Conservation (phyloP, 371 early-diverging fungal species). For the Fennellomyces sp. region DNA sequence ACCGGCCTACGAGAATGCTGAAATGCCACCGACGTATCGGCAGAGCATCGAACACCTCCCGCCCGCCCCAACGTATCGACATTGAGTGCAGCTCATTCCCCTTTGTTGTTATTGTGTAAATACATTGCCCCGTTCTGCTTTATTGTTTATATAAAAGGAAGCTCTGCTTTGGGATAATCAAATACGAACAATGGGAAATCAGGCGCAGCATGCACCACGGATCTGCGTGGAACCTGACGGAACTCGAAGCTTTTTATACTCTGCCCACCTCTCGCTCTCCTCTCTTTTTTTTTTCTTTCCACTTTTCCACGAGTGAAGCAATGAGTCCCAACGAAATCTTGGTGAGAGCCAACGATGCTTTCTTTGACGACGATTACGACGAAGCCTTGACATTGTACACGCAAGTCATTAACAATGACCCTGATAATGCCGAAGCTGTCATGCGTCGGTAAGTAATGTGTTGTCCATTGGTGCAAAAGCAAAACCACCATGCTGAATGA, state of each 20-base stretch:
- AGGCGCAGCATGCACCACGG: no score
- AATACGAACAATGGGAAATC: no score
- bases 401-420: conserved; percentile 78
- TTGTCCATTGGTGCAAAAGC: neutral
- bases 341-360: conserved; percentile 84
- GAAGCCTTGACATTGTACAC: conserved; percentile 78
- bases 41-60: conserved; percentile 32
- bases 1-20: conserved; percentile 35
- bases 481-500: neutral
- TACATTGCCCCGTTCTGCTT: no score
- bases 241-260: no score
- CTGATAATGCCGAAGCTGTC: conserved; percentile 67
- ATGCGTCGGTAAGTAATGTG: conserved; percentile 50
- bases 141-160: no score
- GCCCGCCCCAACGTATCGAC: conserved; percentile 36
- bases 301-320: no score
- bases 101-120: no score
- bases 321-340: conserved; percentile 75
- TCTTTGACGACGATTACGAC: conserved; percentile 77
- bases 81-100: no score
- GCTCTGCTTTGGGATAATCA: no score
- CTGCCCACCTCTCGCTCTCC: no score
- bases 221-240: no score
- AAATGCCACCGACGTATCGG: conserved; percentile 41
- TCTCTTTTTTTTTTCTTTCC: no score